Evolutionary conservation across 129 eudicot genomes (phyloP).

Genomic region (Saussurea involucrata): DNA sequence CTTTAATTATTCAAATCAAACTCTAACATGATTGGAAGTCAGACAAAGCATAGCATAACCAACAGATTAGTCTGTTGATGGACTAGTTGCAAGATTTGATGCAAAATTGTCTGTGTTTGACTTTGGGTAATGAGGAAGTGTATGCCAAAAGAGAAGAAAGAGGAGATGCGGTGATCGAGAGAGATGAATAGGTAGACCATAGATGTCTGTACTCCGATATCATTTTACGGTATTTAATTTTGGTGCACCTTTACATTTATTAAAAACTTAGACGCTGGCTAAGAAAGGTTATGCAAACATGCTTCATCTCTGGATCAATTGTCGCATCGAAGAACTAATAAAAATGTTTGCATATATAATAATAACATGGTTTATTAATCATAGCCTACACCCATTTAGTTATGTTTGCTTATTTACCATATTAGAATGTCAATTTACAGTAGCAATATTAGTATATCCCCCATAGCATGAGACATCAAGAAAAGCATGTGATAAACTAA

Average conservation of each 20-base stretch:
- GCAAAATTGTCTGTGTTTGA: background rate
- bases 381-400: background rate
- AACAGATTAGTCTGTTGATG: background rate
- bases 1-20: background rate
- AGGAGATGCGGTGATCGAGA: background rate
- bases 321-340: background rate
- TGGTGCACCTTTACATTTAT: background rate
- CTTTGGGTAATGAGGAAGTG: background rate
- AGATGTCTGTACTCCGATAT: background rate
- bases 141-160: background rate
- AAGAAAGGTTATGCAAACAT: background rate
- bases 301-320: constrained; percentile 11
- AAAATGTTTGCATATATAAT: background rate
- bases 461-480: constrained; percentile 1
- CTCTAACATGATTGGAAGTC: background rate
- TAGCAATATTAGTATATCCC: background rate
- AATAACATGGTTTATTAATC: constrained; percentile 2
- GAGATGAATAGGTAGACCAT: background rate
- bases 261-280: background rate
- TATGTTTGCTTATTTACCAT: constrained; percentile 11
- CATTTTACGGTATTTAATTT: background rate
- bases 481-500: constrained; percentile 5
- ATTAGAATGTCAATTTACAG: background rate
- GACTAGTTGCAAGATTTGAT: background rate
- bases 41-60: background rate